Evolutionary conservation across 768 basidiomycete genomes (phyloP).

Genomic region (Tylopilus plumbeoviolaceoides): DNA sequence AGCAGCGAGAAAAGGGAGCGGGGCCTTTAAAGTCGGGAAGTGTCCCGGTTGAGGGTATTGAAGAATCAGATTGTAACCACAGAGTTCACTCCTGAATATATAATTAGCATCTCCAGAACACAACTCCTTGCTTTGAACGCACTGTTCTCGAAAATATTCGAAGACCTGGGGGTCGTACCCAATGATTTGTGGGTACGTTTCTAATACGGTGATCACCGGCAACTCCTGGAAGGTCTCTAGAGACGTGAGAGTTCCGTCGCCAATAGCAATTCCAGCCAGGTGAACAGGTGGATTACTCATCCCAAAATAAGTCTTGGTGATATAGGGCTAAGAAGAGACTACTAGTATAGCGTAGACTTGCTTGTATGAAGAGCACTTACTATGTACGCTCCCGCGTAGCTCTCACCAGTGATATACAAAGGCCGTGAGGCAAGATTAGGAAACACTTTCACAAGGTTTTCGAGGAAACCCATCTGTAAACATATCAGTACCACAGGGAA

Average conservation of each 20-base stretch:
- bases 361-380: constrained; percentile 36
- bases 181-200: constrained; percentile 76
- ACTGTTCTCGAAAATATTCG: constrained; percentile 67
- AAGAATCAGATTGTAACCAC: constrained; percentile 62
- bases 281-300: constrained; percentile 61
- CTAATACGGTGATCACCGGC: constrained; percentile 56
- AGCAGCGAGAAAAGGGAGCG: accelerated
- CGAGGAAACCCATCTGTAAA: constrained; percentile 63
- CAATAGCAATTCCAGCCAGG: constrained; percentile 62
- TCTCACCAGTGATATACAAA: constrained; percentile 65
- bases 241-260: constrained; percentile 58
- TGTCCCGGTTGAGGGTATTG: too few species aligned
- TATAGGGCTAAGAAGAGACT: too few species aligned
- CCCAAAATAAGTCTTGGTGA: too few species aligned
- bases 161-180: constrained; percentile 54
- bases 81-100: constrained; percentile 50
- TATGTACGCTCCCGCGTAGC: constrained; percentile 70
- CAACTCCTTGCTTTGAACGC: constrained; percentile 20
- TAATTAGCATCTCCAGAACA: background rate
- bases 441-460: constrained; percentile 70
- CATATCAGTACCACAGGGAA: background rate
- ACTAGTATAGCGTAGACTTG: too few species aligned
- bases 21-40: constrained; percentile 36
- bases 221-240: constrained; percentile 45
- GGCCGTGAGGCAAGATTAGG: constrained; percentile 63